Base-by-base conservation (phyloP, 2,329 filamentous ascomycete genomes). In the Cercospora sp. region DNA sequence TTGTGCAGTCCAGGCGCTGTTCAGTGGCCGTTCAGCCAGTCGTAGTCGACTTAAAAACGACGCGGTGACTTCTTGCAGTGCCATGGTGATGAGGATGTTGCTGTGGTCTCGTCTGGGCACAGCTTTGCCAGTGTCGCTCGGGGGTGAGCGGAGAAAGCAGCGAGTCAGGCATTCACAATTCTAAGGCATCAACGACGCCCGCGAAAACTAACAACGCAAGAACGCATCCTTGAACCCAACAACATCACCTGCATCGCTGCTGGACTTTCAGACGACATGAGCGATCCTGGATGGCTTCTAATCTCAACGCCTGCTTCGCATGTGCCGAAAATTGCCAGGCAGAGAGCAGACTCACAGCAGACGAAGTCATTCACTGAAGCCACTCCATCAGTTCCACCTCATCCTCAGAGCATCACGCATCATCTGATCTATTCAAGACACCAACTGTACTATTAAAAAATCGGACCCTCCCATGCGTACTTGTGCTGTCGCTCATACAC, bases 61-160 rank as follows among this genome's bases (percentile, higher is more conserved):
- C 26, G 68, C 67, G 36, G 76, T 77, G 66, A 77, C 76, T 62
- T 76, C 76, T 64, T 74, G 73, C 58, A 77, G 60, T 39, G 75
- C 75, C 76, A 77, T 77, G 58, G 31, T 62, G 62, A 42, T 62
- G 69, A 42, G 69, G 66, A 31, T 55, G 61, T 4, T 31, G 13
- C 16, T 13, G 23, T 51, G 26, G 12, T n/a, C 10, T 5, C 30
- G 31, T 42, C 33, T 9, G 23, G 59, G 12, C 61, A 31, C 30
- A 5, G 18, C 26, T 55, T 36, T 57, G 30, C 16, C 18, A 62
- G 28, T 62, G 36, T 62, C 53, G 53, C 53, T 58, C 53, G 53
- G 53, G 53, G 53, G 53, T 58, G 26, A 30, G 53, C 53, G 53
- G 53, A 58, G 53, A 30, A 30, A 18, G 53, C 26, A 28, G 53